Percentiles rank a stretch among this genome's conserved stretches.
Conservation (phyloP, 2,329 filamentous ascomycete genomes). For the Trichoderma citrinoviride region DNA sequence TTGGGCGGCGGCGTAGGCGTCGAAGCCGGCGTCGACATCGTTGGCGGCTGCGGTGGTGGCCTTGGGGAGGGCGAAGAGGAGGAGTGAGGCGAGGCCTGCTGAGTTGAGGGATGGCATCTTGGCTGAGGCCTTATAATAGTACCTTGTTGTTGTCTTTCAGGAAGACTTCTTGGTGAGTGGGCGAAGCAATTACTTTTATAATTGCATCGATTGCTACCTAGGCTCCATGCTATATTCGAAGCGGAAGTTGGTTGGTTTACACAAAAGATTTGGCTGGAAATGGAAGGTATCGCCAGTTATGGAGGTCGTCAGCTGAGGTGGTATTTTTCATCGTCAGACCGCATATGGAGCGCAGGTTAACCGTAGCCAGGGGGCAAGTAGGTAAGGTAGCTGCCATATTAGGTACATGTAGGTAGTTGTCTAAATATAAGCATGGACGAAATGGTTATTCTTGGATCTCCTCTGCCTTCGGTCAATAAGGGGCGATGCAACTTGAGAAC, state of each 20-base stretch:
- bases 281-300: background rate
- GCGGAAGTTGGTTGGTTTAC: background rate
- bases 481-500: too few species aligned
- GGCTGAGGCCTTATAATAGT: background rate
- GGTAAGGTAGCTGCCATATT: too few species aligned
- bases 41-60: background rate
- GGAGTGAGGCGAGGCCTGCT: background rate
- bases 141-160: background rate
- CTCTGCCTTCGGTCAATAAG: too few species aligned
- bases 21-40: slow-evolving; percentile 22
- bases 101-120: background rate
- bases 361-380: too few species aligned
- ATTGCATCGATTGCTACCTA: too few species aligned
- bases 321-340: background rate
- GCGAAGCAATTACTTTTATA: background rate
- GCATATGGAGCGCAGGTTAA: background rate
- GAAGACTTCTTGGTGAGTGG: background rate
- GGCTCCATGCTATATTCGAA: background rate
- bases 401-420: too few species aligned
- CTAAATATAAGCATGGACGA: background rate
- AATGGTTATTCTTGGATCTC: too few species aligned
- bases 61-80: background rate
- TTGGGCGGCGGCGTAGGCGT: slow-evolving; percentile 18
- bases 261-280: background rate
- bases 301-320: background rate